Evolutionary conservation across 305 asterid species (phyloP).

Genomic region (Rubia balearica): DNA sequence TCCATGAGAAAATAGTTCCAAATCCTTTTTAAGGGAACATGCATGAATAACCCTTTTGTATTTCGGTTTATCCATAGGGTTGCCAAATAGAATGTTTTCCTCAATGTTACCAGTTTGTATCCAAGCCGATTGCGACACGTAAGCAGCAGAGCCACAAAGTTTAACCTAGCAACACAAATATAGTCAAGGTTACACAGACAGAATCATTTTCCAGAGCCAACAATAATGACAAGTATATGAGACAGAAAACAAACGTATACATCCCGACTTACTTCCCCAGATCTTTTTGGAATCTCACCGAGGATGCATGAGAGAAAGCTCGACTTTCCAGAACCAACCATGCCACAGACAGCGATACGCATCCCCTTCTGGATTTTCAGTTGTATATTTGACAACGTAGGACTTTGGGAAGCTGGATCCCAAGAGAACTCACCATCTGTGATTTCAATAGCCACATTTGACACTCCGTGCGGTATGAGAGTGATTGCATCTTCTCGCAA

Average conservation of each 20-base stretch:
- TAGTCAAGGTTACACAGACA: conserved; percentile 18
- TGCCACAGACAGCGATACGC: conserved; percentile 95
- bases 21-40: conserved; percentile 61
- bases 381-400: conserved; percentile 66
- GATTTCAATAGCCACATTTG: conserved; percentile 72
- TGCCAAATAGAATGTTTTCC: conserved; percentile 86
- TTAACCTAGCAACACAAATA: conserved; percentile 53
- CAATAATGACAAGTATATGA: conserved; percentile 5
- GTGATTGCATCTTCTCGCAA: conserved; percentile 79
- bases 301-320: conserved; percentile 95
- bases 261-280: conserved; percentile 76
- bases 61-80: conserved; percentile 83
- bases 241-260: conserved; percentile 16
- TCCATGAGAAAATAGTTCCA: conserved; percentile 67
- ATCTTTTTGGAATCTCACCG: conserved; percentile 84
- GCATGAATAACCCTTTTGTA: conserved; percentile 88
- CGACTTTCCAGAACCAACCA: conserved; percentile 97
- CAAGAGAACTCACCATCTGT: conserved; percentile 72
- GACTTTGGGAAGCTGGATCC: conserved; percentile 60
- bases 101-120: conserved; percentile 93
- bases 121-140: conserved; percentile 96
- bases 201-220: conserved; percentile 15
- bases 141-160: conserved; percentile 80
- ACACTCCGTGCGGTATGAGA: conserved; percentile 50
- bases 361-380: conserved; percentile 73